These are phyloP conservation scores for Phytophthora nicotianae DNA, from an alignment of 352 stramenopile species.

Conservation along the genomic window DNA sequence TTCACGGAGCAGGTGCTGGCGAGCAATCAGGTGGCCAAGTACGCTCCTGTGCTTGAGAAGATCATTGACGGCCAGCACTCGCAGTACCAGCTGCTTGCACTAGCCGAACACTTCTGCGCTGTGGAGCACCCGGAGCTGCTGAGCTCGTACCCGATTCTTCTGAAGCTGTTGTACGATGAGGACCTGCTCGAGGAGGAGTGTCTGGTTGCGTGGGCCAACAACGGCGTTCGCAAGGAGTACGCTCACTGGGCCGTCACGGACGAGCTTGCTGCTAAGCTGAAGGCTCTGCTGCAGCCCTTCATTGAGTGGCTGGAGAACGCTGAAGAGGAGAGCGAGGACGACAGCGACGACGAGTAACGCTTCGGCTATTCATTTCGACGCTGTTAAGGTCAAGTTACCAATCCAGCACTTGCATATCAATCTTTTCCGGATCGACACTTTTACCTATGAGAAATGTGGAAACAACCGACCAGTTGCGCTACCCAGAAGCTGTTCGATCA, in stretches of 20 bases:
- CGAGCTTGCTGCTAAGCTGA: conserved; percentile 87
- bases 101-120: conserved; percentile 91
- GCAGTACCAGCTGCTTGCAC: conserved; percentile 93
- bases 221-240: conserved; percentile 76
- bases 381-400: conserved; percentile 10
- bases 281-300: conserved; percentile 92
- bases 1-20: conserved; percentile 91
- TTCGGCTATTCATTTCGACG: conserved; percentile 10
- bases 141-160: conserved; percentile 91
- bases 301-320: conserved; percentile 98
- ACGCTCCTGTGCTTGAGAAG: conserved; percentile 86
- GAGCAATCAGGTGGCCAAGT: conserved; percentile 91
- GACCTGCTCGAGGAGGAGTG: conserved; percentile 96
- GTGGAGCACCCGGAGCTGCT: conserved; percentile 85
- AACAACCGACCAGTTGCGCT: neutral
- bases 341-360: conserved; percentile 69
- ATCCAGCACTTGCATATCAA: conserved; percentile 22
- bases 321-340: conserved; percentile 90
- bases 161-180: conserved; percentile 98
- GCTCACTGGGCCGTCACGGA: conserved; percentile 89
- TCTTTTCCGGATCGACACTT: conserved; percentile 2
- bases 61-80: conserved; percentile 86
- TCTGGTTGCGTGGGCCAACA: conserved; percentile 92
- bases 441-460: neutral
- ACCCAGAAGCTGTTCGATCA: neutral